Evolutionary conservation across 768 basidiomycete genomes (phyloP).

Genomic region (Leccinum longicurvipes): DNA sequence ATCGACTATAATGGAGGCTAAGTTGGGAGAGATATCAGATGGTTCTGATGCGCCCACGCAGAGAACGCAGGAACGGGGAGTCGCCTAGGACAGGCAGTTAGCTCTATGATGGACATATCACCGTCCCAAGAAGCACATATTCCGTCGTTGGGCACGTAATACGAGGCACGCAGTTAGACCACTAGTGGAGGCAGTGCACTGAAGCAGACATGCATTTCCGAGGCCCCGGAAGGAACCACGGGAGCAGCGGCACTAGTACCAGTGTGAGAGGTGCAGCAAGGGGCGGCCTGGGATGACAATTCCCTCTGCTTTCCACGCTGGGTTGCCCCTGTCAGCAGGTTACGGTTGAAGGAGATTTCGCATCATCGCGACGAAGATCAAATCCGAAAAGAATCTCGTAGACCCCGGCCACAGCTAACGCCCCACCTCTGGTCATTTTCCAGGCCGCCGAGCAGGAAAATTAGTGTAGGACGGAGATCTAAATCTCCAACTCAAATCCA

Average conservation of each 20-base stretch:
- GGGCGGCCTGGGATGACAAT: constrained; percentile 16
- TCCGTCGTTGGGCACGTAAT: constrained; percentile 4
- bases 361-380: constrained; percentile 29
- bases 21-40: constrained; percentile 6
- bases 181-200: not conserved
- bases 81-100: not conserved
- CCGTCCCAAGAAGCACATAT: constrained; percentile 5
- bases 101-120: not conserved
- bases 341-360: constrained; percentile 9
- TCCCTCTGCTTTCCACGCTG: constrained; percentile 26
- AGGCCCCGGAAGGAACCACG: constrained; percentile 16
- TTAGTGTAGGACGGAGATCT: not conserved
- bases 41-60: constrained; percentile 19
- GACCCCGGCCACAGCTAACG: constrained; percentile 21
- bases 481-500: constrained; percentile 5
- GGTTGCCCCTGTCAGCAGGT: constrained; percentile 27
- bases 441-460: constrained; percentile 5
- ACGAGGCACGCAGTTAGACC: not conserved
- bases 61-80: not conserved
- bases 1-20: constrained; percentile 14
- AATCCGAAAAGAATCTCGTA: constrained; percentile 7
- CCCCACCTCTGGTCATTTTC: not conserved
- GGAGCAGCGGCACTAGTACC: not conserved
- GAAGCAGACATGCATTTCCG: constrained; percentile 15
- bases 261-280: constrained; percentile 16